These are phyloP conservation scores for Penicillium macrosclerotiorum DNA, from an alignment of 495 filamentous ascomycete species.

Conservation along the genomic window DNA sequence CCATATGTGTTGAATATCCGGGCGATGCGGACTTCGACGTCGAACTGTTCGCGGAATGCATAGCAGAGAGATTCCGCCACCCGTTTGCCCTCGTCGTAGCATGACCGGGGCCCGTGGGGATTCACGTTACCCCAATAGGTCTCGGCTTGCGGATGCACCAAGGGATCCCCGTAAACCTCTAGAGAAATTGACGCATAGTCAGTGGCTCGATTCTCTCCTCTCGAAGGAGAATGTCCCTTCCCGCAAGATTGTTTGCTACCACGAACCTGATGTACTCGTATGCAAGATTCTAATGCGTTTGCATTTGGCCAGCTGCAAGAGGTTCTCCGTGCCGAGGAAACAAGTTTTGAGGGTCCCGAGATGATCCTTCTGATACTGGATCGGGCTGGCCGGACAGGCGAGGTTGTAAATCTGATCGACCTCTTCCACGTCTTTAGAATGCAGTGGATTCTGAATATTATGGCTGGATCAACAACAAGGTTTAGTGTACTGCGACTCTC, in stretches of 20 bases:
- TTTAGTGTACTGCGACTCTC: not conserved
- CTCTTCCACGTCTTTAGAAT: not conserved
- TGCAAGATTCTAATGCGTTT: conserved; percentile 11
- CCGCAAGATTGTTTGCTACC: not conserved
- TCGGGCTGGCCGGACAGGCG: conserved; percentile 21
- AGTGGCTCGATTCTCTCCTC: not conserved
- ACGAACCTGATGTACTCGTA: conserved; percentile 18
- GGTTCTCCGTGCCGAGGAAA: conserved; percentile 13
- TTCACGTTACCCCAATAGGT: conserved; percentile 23
- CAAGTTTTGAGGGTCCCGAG: conserved; percentile 13
- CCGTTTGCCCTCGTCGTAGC: conserved; percentile 23
- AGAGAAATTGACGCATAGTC: not conserved
- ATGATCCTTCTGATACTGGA: conserved; percentile 21
- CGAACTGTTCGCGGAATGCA: conserved; percentile 12
- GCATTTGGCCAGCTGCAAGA: conserved; percentile 9
- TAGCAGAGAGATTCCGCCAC: conserved; percentile 20
- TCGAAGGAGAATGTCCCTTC: not conserved
- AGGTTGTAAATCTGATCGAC: conserved; percentile 20
- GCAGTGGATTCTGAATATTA: conserved; percentile 12
- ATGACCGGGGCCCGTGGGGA: conserved; percentile 17
- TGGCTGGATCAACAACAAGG: conserved; percentile 3
- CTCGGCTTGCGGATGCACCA: conserved; percentile 19
- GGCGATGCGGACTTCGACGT: conserved; percentile 13
- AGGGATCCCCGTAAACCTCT: conserved; percentile 21
- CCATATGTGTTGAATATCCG: conserved; percentile 25